These are phyloP conservation scores for Pyrenophora graminea DNA, from an alignment of 2,329 filamentous ascomycete species.

Conservation along the genomic window DNA sequence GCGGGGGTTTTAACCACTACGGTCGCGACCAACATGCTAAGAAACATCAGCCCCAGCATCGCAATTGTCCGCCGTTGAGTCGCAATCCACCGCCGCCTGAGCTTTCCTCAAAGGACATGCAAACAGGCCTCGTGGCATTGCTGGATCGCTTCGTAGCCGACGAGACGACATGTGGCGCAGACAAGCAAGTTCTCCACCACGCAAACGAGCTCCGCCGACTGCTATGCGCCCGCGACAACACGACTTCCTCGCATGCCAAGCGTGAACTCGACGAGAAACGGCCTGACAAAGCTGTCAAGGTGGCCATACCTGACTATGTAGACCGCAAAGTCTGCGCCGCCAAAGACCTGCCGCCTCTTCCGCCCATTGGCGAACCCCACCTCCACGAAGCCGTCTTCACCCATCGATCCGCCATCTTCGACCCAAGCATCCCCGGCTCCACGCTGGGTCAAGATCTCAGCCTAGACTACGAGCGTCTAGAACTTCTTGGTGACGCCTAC, in stretches of 20 bases:
- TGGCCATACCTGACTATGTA: constrained; percentile 35
- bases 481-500: constrained; percentile 88
- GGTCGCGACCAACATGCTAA: constrained; percentile 10
- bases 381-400: constrained; percentile 69
- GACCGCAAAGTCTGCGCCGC: constrained; percentile 36
- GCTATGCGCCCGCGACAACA: constrained; percentile 26
- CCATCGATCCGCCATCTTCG: constrained; percentile 52
- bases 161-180: constrained; percentile 28
- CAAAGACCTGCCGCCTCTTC: constrained; percentile 60
- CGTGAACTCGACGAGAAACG: constrained; percentile 44
- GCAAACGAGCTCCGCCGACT: constrained; percentile 34
- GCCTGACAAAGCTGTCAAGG: constrained; percentile 24
- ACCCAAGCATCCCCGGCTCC: constrained; percentile 21
- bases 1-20: constrained; percentile 27
- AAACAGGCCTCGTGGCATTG: constrained; percentile 36
- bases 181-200: constrained; percentile 36
- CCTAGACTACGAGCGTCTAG: constrained; percentile 75
- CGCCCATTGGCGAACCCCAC: constrained; percentile 61
- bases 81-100: constrained; percentile 6
- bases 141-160: constrained; percentile 38
- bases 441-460: constrained; percentile 26
- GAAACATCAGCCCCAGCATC: constrained; percentile 4
- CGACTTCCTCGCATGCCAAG: constrained; percentile 57
- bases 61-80: constrained; percentile 1
- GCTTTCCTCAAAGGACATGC: constrained; percentile 31